These are phyloP conservation scores for Arachnomyces sp. DNA, from an alignment of 2,329 filamentous ascomycete genomes.

Conservation along the genomic window DNA sequence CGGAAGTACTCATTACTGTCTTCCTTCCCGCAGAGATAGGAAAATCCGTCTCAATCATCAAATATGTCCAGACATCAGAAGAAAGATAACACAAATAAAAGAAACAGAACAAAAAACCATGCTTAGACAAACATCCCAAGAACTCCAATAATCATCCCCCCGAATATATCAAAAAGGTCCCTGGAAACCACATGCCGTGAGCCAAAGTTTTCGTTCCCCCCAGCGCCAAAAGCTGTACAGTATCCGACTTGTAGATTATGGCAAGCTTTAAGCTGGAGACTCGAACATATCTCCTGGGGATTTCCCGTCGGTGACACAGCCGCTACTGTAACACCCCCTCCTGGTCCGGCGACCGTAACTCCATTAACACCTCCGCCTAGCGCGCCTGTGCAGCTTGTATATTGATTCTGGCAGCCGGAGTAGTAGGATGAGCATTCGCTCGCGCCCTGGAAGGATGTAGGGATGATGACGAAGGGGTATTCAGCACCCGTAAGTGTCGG, in stretches of 20 bases:
- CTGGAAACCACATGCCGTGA: not conserved
- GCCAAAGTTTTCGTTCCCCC: conserved; percentile 18
- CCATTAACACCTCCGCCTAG: conserved; percentile 42
- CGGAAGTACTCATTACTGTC: too few relatives aligned
- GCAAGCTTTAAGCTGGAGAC: conserved; percentile 39
- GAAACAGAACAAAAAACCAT: conserved; percentile 1
- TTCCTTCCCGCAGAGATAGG: too few relatives aligned
- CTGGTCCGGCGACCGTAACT: conserved; percentile 43
- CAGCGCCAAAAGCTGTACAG: conserved; percentile 32
- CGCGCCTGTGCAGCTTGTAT: conserved; percentile 33
- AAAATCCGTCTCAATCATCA: too few relatives aligned
- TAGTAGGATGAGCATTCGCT: conserved; percentile 47
- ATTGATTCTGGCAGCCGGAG: conserved; percentile 43
- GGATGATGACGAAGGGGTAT: conserved; percentile 46
- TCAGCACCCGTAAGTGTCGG: conserved; percentile 41
- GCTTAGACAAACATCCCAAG: conserved; percentile 2
- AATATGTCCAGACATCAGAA: not conserved
- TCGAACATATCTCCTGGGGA: conserved; percentile 38
- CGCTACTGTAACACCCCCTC: conserved; percentile 42
- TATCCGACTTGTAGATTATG: conserved; percentile 41
- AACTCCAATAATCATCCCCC: conserved; percentile 35
- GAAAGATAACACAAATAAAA: conserved; percentile 2
- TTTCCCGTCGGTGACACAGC: conserved; percentile 34
- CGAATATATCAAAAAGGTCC: conserved; percentile 31
- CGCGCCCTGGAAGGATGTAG: conserved; percentile 45